A percentile compares a stretch with the other conserved stretches of the same genome.
phyloP scores from a whole-genome alignment of 2,329 filamentous ascomycete species.

The Talaromyces sp. region DNA sequence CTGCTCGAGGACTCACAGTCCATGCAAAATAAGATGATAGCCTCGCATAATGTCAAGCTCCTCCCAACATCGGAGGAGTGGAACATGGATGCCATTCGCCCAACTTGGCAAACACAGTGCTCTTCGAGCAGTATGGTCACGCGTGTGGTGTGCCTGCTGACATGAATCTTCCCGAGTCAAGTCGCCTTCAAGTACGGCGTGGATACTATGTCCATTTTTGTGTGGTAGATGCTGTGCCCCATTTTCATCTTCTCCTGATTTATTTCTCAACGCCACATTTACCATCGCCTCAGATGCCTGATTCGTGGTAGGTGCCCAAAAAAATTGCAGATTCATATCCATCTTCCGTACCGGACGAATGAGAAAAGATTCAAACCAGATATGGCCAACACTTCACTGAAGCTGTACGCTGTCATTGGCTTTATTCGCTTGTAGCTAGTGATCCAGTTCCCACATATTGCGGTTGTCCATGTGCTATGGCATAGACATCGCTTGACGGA shows the following conservation, averaged over 20 bases:
- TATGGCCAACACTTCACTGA: background rate
- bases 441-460: background rate
- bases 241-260: background rate
- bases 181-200: background rate
- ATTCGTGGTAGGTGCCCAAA: background rate
- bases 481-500: background rate
- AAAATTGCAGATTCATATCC: background rate
- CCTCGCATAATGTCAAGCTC: background rate
- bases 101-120: background rate
- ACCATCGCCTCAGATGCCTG: background rate
- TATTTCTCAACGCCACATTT: background rate
- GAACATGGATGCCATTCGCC: background rate
- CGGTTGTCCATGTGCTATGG: background rate
- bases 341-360: background rate
- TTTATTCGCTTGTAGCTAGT: background rate
- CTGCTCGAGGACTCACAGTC: background rate
- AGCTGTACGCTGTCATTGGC: background rate
- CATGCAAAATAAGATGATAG: background rate
- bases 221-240: background rate
- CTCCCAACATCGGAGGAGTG: background rate
- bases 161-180: background rate
- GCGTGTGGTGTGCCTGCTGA: background rate
- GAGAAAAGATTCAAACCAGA: background rate
- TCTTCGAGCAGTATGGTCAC: background rate
- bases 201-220: background rate